These are phyloP conservation scores for Paraurostyla sp. DNA, from an alignment of 73 alveolate genomes.

Conservation along the genomic window DNA sequence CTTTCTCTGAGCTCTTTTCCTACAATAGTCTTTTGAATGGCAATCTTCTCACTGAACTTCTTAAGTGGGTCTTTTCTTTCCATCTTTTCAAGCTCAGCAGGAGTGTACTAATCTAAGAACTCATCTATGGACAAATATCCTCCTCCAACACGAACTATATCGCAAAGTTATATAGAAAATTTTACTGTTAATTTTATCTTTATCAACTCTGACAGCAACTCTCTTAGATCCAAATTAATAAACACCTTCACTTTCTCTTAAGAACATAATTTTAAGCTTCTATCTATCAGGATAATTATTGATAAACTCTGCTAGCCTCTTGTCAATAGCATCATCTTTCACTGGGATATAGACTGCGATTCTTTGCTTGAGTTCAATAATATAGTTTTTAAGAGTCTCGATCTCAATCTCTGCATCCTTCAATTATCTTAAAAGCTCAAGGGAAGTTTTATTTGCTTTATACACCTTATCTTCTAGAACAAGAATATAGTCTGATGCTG, in stretches of 20 bases:
- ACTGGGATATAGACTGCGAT: slow-evolving; percentile 79
- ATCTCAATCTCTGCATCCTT: slow-evolving; percentile 78
- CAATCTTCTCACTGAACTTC: slow-evolving; percentile 72
- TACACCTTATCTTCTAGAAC: slow-evolving; percentile 73
- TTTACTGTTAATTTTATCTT: slow-evolving; percentile 79
- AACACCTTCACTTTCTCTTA: slow-evolving; percentile 81
- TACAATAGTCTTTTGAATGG: slow-evolving; percentile 78
- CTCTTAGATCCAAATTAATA: slow-evolving; percentile 75
- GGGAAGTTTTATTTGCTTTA: slow-evolving; percentile 65
- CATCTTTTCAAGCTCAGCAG: slow-evolving; percentile 72
- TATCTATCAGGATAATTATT: slow-evolving; percentile 78
- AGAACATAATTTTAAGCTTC: slow-evolving; percentile 76
- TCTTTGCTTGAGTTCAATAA: slow-evolving; percentile 72
- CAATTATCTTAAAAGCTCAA: slow-evolving; percentile 61
- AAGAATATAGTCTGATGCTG: slow-evolving; percentile 64
- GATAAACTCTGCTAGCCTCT: slow-evolving; percentile 77
- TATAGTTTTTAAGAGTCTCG: slow-evolving; percentile 71
- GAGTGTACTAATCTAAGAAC: slow-evolving; percentile 77
- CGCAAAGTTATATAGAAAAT: not conserved
- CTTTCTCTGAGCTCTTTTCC: slow-evolving; percentile 75
- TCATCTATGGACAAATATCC: slow-evolving; percentile 78
- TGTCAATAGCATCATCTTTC: slow-evolving; percentile 81
- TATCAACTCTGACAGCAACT: slow-evolving; percentile 79
- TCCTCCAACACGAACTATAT: slow-evolving; percentile 80
- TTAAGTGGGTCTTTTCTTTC: slow-evolving; percentile 74